Evolutionary conservation across 495 filamentous ascomycete genomes (phyloP).

Genomic region (Penicillium malachiteum): DNA sequence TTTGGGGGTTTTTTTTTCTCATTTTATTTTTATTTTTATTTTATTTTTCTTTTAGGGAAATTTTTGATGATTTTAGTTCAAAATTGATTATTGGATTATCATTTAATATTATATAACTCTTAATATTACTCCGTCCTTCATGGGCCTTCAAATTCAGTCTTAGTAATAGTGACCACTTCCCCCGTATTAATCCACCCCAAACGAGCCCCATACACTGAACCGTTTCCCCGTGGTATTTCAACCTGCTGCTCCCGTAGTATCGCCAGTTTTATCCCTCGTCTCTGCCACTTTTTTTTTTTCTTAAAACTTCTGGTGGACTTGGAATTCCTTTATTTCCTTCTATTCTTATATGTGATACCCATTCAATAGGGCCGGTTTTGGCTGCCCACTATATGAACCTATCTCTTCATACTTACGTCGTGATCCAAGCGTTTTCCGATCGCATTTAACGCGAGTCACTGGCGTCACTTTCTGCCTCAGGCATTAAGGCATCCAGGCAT

Average conservation of each 20-base stretch:
- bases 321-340: slow-evolving; percentile 6
- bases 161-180: slow-evolving; percentile 11
- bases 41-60: neutral
- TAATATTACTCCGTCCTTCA: neutral
- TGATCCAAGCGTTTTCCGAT: slow-evolving; percentile 7
- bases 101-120: no score
- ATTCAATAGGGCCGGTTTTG: neutral
- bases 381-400: neutral
- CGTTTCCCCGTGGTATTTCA: slow-evolving; percentile 28
- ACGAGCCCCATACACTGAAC: slow-evolving; percentile 1
- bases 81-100: no score
- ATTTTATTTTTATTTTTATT: slow-evolving; percentile 2
- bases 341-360: slow-evolving; percentile 4
- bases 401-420: neutral
- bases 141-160: slow-evolving; percentile 6
- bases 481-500: slow-evolving; percentile 22
- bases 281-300: slow-evolving; percentile 13
- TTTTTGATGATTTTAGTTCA: neutral
- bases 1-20: neutral
- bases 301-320: neutral
- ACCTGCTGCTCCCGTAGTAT: slow-evolving; percentile 23
- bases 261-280: slow-evolving; percentile 22
- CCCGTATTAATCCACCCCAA: no score
- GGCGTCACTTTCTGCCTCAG: slow-evolving; percentile 43
- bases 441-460: slow-evolving; percentile 19